Evolutionary conservation across 495 filamentous ascomycete genomes (phyloP).

Genomic region (Chaetomium cochliodes): DNA sequence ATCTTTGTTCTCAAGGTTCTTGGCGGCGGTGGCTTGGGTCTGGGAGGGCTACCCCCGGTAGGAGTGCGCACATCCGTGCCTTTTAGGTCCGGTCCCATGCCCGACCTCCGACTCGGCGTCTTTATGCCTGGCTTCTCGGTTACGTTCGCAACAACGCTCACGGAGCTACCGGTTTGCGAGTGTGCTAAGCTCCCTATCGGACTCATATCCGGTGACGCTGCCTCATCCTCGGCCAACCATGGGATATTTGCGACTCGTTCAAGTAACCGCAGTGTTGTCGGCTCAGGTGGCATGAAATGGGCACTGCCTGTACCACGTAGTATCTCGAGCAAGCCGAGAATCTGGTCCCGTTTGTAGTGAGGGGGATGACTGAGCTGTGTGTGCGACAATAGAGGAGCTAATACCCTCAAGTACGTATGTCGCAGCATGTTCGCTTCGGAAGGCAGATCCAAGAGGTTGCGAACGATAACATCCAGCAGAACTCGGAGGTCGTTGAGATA

Average conservation of each 20-base stretch:
- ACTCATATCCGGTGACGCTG: conserved; percentile 42
- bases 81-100: conserved; percentile 27
- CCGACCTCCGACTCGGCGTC: conserved; percentile 67
- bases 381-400: conserved; percentile 85
- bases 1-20: conserved; percentile 41
- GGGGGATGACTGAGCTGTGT: conserved; percentile 83
- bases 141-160: conserved; percentile 73
- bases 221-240: conserved; percentile 65
- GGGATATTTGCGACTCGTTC: conserved; percentile 76
- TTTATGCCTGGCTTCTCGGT: conserved; percentile 83
- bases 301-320: conserved; percentile 60
- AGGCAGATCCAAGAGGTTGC: conserved; percentile 90
- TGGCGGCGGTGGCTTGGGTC: conserved; percentile 22
- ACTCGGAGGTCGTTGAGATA: conserved; percentile 97
- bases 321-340: conserved; percentile 69
- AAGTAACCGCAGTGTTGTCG: conserved; percentile 83
- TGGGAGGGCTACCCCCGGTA: conserved; percentile 20
- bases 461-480: conserved; percentile 91
- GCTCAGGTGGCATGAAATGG: conserved; percentile 89
- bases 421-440: conserved; percentile 74
- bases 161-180: conserved; percentile 50
- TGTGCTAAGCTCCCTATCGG: conserved; percentile 52
- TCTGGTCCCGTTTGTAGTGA: conserved; percentile 88
- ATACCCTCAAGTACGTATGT: conserved; percentile 96
- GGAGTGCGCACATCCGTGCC: conserved; percentile 17